Percentiles rank a stretch among this genome's conserved stretches.
Conservation (phyloP, 345 rosid species). For the Pistacia atlantica region DNA sequence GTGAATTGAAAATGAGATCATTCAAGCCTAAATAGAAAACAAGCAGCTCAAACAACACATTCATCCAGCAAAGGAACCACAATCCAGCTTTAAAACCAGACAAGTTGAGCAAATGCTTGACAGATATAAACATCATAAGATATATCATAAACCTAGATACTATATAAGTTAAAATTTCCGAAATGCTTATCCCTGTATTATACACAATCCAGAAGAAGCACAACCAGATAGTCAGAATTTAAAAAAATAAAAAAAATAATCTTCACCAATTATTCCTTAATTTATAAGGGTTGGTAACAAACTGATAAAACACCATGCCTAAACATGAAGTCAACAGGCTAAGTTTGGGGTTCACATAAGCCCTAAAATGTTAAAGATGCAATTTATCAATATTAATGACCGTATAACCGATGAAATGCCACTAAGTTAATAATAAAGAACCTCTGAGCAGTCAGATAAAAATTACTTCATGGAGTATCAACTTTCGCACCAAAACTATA, state of each 20-base stretch:
- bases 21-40: not conserved
- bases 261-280: too few relatives aligned
- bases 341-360: not conserved
- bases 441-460: not conserved
- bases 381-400: not conserved
- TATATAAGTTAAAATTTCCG: not conserved
- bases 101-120: not conserved
- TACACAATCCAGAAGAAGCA: not conserved
- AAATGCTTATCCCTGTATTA: not conserved
- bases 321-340: not conserved
- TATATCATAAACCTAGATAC: not conserved
- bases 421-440: not conserved
- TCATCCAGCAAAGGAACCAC: not conserved
- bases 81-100: not conserved
- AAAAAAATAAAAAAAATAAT: too few relatives aligned
- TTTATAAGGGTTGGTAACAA: too few relatives aligned
- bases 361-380: not conserved
- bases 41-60: not conserved
- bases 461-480: not conserved
- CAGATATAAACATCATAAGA: too few relatives aligned
- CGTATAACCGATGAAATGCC: not conserved
- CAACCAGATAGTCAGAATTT: not conserved
- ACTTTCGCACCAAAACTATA: not conserved
- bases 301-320: not conserved
- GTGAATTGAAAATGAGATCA: not conserved